Conservation (phyloP, 1,284 basidiomycete genomes). For the Moniliophthora roreri region DNA sequence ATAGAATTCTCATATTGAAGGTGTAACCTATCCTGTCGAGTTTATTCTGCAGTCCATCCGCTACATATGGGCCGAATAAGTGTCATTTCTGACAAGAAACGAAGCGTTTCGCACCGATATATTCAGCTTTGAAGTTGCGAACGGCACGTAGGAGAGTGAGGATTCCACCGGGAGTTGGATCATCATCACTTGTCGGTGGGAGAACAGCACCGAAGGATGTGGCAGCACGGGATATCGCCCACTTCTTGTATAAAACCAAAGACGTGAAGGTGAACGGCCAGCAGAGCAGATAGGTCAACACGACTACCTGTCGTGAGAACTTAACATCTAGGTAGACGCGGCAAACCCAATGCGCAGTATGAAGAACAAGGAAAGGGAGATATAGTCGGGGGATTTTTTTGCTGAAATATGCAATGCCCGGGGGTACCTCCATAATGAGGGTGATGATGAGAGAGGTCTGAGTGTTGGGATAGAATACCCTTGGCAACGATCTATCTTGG, state of each 20-base stretch:
- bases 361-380: constrained; percentile 18
- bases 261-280: constrained; percentile 26
- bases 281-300: constrained; percentile 23
- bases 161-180: constrained; percentile 30
- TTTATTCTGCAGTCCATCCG: constrained; percentile 21
- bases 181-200: constrained; percentile 20
- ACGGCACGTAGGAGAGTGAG: constrained; percentile 26
- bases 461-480: not conserved
- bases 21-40: constrained; percentile 27
- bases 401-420: constrained; percentile 28
- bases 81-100: not conserved
- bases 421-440: constrained; percentile 20
- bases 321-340: constrained; percentile 3
- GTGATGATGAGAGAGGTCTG: not conserved
- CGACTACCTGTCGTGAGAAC: constrained; percentile 16
- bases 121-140: constrained; percentile 29
- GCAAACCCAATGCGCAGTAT: constrained; percentile 12
- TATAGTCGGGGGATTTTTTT: constrained; percentile 24
- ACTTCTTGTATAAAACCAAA: constrained; percentile 22
- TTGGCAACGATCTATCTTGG: not conserved
- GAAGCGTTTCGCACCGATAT: constrained; percentile 24
- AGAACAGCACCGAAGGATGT: constrained; percentile 31
- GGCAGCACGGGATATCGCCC: constrained; percentile 25
- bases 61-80: constrained; percentile 19
- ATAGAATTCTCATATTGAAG: constrained; percentile 28